Evolutionary conservation across 345 rosid genomes (phyloP).

Genomic region (Hibiscus trionum): DNA sequence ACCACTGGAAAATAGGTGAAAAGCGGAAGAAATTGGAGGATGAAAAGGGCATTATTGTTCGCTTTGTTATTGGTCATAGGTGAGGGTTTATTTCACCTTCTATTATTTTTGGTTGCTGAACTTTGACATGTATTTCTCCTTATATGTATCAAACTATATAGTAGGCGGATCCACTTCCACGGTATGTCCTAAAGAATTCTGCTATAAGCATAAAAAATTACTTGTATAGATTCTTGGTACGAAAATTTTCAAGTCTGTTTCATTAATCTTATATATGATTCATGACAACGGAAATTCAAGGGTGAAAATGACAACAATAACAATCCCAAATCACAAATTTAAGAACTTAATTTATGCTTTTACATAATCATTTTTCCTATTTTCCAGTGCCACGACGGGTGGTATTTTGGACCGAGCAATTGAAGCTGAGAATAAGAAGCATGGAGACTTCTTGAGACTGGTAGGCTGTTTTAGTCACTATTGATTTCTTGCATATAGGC

Average conservation of each 20-base stretch:
- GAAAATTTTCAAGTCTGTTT: background rate
- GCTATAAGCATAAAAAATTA: background rate
- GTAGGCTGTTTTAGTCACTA: constrained; percentile 26
- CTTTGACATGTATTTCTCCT: background rate
- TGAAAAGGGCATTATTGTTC: constrained; percentile 78
- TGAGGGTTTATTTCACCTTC: constrained; percentile 17
- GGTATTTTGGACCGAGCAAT: constrained; percentile 89
- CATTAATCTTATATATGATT: background rate
- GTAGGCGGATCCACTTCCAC: background rate
- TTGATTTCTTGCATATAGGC: background rate
- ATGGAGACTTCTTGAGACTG: constrained; percentile 85
- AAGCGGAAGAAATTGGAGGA: constrained; percentile 83
- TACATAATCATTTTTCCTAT: background rate
- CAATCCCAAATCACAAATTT: background rate
- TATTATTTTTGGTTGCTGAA: background rate
- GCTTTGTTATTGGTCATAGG: constrained; percentile 94
- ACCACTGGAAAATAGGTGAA: constrained; percentile 43
- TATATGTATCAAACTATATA: background rate
- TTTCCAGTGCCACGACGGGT: constrained; percentile 72
- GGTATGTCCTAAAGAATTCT: background rate
- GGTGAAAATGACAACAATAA: background rate
- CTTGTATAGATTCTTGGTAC: background rate
- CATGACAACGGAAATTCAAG: background rate
- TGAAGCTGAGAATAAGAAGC: constrained; percentile 83
- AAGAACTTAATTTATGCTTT: background rate